phyloP scores from a whole-genome alignment of 371 early-diverging fungal species.

The Thermomucor indicae-seudaticae region DNA sequence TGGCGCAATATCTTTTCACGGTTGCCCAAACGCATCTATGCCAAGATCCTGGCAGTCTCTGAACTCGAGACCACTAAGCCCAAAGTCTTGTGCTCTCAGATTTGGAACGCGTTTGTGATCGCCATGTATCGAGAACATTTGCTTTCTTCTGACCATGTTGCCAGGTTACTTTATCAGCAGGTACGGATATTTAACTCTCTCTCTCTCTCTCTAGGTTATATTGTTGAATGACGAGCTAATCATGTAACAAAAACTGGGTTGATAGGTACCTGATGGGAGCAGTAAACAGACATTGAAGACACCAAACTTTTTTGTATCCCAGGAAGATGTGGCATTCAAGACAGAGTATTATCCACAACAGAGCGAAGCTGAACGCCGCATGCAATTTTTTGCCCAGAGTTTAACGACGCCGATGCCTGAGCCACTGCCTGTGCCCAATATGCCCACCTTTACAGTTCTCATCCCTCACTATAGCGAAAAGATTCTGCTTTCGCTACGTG shows the following conservation, averaged over 20 bases:
- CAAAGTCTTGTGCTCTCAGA: slow-evolving; percentile 72
- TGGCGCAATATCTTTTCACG: slow-evolving; percentile 86
- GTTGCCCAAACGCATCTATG: slow-evolving; percentile 78
- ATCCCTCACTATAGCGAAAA: slow-evolving; percentile 89
- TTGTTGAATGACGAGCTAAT: too few species aligned
- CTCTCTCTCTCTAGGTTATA: neutral
- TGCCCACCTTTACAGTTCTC: slow-evolving; percentile 87
- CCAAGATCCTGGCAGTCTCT: slow-evolving; percentile 67
- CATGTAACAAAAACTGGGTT: too few species aligned
- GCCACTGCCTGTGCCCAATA: slow-evolving; percentile 75
- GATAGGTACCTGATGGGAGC: slow-evolving; percentile 30
- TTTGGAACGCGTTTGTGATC: slow-evolving; percentile 88
- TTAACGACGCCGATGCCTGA: slow-evolving; percentile 82
- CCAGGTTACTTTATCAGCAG: slow-evolving; percentile 74
- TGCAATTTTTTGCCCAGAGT: slow-evolving; percentile 86
- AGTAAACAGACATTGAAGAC: slow-evolving; percentile 63
- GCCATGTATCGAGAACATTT: slow-evolving; percentile 85
- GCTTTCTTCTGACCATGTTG: slow-evolving; percentile 71
- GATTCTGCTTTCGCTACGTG: slow-evolving; percentile 76
- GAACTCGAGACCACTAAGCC: slow-evolving; percentile 70
- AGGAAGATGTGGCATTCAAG: slow-evolving; percentile 74
- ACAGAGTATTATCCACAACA: slow-evolving; percentile 73
- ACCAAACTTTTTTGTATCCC: slow-evolving; percentile 79
- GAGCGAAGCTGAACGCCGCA: slow-evolving; percentile 82
- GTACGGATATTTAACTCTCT: slow-evolving; percentile 22